Evolutionary conservation across 2,329 filamentous ascomycete genomes (phyloP).

Genomic region (Colletotrichum magnum): DNA sequence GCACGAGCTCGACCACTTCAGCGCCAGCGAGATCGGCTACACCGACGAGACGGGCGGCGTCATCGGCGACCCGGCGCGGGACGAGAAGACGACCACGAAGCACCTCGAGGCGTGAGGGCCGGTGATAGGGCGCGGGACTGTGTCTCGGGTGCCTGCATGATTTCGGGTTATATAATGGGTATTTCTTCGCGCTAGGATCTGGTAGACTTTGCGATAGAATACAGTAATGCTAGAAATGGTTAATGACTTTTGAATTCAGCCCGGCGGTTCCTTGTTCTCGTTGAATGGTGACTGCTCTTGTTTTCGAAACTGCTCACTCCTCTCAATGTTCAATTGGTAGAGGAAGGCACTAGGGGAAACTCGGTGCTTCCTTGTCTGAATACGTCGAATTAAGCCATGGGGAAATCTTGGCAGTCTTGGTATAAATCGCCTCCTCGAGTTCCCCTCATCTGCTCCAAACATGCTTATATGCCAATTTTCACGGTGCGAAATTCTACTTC

Average conservation of each 20-base stretch:
- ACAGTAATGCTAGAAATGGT: background rate
- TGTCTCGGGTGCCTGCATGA: constrained; percentile 16
- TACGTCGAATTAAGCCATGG: no score
- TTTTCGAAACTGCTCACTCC: no score
- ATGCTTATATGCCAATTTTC: no score
- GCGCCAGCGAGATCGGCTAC: constrained; percentile 35
- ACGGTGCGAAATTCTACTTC: no score
- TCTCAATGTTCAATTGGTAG: no score
- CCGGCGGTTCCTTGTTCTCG: background rate
- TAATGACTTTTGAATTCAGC: constrained; percentile 1
- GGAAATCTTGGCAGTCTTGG: no score
- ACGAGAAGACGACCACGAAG: constrained; percentile 32
- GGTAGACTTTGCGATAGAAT: background rate
- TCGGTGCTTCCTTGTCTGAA: no score
- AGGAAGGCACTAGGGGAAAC: no score
- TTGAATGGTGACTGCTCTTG: no score
- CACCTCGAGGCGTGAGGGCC: constrained; percentile 29
- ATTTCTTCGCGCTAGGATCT: background rate
- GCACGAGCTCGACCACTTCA: constrained; percentile 36
- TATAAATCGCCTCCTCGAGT: no score
- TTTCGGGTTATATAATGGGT: background rate
- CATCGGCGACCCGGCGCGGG: constrained; percentile 29
- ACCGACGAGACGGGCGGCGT: constrained; percentile 26
- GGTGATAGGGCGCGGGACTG: background rate
- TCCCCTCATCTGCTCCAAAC: no score